Conservation (phyloP, 345 rosid species). For the Corymbia maculata region DNA sequence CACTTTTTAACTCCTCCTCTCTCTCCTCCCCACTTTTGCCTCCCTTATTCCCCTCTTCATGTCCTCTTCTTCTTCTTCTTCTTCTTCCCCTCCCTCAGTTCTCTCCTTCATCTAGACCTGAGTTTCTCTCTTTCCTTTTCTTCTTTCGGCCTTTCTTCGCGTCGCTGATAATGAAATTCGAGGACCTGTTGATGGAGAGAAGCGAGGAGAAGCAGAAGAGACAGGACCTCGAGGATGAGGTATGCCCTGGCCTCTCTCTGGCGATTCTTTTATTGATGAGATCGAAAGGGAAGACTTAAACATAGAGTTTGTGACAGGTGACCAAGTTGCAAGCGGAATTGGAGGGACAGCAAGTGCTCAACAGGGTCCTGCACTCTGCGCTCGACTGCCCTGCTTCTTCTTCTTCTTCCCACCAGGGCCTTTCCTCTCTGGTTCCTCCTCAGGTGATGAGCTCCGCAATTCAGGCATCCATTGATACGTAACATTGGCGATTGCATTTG, state of each 20-base stretch:
- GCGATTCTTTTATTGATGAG: neutral
- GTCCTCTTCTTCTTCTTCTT: neutral
- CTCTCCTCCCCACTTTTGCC: neutral
- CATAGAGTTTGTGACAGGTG: conserved; percentile 24
- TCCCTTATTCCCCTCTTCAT: neutral
- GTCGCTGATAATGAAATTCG: conserved; percentile 53
- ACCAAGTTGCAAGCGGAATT: conserved; percentile 47
- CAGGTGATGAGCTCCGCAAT: conserved; percentile 23
- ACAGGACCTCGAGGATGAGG: conserved; percentile 45
- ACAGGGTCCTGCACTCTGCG: conserved; percentile 38
- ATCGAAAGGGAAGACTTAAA: neutral
- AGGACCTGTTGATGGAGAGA: conserved; percentile 56
- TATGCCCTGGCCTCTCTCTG: neutral
- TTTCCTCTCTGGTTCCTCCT: conserved; percentile 61
- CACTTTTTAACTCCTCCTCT: conserved; percentile 7
- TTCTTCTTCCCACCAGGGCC: conserved; percentile 26
- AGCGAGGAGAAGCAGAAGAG: conserved; percentile 27
- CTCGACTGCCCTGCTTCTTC: conserved; percentile 37
- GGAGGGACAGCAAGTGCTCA: conserved; percentile 46
- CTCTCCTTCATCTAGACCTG: neutral
- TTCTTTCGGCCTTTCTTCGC: neutral
- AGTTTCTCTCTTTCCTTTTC: neutral
- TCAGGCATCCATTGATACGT: neutral
- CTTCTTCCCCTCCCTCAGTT: conserved; percentile 1
- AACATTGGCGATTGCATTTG: neutral